A percentile compares a stretch with the other conserved stretches of the same genome.
Evolutionary conservation across 345 rosid genomes (phyloP).

Genomic region (Populus pruinosa): DNA sequence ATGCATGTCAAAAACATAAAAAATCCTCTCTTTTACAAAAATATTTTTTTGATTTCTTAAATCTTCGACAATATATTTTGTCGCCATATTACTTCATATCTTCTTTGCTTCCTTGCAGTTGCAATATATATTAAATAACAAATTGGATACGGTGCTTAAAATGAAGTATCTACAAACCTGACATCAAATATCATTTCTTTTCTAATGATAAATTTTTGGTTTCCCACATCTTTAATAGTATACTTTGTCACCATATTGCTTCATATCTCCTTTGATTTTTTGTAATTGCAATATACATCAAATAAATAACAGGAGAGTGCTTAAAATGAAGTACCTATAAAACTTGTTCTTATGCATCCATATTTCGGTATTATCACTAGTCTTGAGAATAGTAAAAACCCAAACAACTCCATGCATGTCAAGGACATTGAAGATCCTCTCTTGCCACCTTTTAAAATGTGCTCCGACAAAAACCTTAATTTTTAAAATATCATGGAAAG

Average conservation of each 20-base stretch:
- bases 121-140: not conserved
- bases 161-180: not conserved
- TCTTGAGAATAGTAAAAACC: accelerated
- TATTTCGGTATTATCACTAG: not conserved
- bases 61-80: not conserved
- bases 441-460: not conserved
- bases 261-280: not conserved
- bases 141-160: not conserved
- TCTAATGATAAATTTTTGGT: not conserved
- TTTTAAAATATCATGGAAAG: not conserved
- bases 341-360: not conserved
- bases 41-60: not conserved
- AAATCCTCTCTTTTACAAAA: no score
- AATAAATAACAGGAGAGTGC: not conserved
- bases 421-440: not conserved
- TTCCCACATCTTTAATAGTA: not conserved
- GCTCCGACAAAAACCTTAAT: not conserved
- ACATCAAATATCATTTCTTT: no score
- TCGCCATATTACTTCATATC: not conserved
- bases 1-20: no score
- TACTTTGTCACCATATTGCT: not conserved
- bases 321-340: not conserved
- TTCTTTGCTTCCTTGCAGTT: not conserved
- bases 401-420: not conserved
- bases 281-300: not conserved